A percentile compares a stretch with the other conserved stretches of the same genome.
Conservation (phyloP, 2,329 filamentous ascomycete genomes). For the Exophiala oligosperma region DNA sequence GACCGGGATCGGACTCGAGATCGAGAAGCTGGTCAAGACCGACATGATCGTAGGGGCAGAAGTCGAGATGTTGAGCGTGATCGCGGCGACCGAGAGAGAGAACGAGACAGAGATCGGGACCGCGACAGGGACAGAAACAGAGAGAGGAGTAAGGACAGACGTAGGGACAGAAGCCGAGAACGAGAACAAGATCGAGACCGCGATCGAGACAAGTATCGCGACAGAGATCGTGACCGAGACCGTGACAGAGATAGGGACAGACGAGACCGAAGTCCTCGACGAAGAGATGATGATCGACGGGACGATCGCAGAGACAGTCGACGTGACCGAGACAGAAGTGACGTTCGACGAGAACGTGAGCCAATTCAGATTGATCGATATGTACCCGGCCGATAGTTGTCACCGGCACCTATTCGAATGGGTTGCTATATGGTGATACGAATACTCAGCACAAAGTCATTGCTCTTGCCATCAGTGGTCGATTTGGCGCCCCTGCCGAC, state of each 20-base stretch:
- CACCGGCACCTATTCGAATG: neutral
- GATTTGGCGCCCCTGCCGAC: neutral
- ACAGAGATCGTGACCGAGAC: constrained; percentile 27
- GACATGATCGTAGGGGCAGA: constrained; percentile 12
- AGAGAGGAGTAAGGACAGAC: constrained; percentile 20
- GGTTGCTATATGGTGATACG: neutral
- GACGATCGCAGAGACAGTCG: constrained; percentile 18
- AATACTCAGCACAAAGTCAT: neutral
- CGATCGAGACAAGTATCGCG: constrained; percentile 24
- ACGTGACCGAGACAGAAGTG: constrained; percentile 19
- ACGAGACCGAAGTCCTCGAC: constrained; percentile 18
- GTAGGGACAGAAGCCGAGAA: constrained; percentile 24
- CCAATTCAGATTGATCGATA: constrained; percentile 28
- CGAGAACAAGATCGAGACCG: constrained; percentile 25
- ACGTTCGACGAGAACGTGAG: constrained; percentile 18
- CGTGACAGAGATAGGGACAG: constrained; percentile 17
- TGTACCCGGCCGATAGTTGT: constrained; percentile 22
- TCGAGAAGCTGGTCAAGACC: constrained; percentile 21
- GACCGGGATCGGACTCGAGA: constrained; percentile 12
- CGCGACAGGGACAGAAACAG: constrained; percentile 10
- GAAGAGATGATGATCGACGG: constrained; percentile 20
- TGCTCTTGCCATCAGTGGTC: constrained; percentile 4
- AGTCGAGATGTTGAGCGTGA: constrained; percentile 21
- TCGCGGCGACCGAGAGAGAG: constrained; percentile 13
- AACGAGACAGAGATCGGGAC: constrained; percentile 16